Percentiles rank a stretch among this genome's conserved stretches.
These are phyloP conservation scores for Cryptococcus hybrid DNA, from an alignment of 1,284 basidiomycete species.

Conservation along the genomic window DNA sequence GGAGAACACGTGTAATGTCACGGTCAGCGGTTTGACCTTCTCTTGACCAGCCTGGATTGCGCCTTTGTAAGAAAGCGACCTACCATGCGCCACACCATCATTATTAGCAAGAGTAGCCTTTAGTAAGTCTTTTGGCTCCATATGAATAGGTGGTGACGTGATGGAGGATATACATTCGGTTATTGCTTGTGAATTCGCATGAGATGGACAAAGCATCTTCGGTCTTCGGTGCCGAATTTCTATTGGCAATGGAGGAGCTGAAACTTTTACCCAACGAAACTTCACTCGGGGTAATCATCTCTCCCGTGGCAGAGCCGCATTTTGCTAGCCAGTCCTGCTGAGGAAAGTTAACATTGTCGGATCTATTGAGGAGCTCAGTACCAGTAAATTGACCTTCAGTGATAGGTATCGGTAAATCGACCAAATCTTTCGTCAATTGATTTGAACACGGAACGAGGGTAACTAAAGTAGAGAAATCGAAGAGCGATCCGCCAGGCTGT, in stretches of 20 bases:
- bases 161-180: too few species aligned
- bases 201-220: too few species aligned
- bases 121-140: too few species aligned
- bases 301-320: too few species aligned
- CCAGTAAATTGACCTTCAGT: conserved; percentile 5
- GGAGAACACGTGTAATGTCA: neutral
- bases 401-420: neutral
- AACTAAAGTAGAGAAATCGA: conserved; percentile 7
- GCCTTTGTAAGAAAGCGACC: neutral
- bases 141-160: too few species aligned
- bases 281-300: too few species aligned
- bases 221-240: too few species aligned
- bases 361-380: conserved; percentile 10
- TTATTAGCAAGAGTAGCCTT: neutral
- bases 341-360: conserved; percentile 6
- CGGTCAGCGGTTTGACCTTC: neutral
- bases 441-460: neutral
- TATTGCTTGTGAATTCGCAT: too few species aligned
- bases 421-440: neutral
- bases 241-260: too few species aligned
- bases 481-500: neutral
- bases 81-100: neutral
- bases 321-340: conserved; percentile 1
- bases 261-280: too few species aligned
- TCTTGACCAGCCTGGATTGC: neutral